These are phyloP conservation scores for Dryas drummondii DNA, from an alignment of 306 rosid species.

Conservation along the genomic window DNA sequence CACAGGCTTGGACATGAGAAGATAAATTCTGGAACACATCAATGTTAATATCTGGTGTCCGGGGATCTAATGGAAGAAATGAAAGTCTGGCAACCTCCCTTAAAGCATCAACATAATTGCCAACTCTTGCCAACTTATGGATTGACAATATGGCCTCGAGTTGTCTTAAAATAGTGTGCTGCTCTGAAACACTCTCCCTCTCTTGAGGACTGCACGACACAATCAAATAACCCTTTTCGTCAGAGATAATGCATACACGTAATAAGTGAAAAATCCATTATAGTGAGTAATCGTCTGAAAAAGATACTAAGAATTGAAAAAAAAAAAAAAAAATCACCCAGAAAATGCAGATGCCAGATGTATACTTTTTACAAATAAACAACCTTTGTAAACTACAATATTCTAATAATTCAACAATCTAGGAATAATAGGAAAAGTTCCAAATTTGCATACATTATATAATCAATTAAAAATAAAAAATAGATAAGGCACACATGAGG, in stretches of 20 bases:
- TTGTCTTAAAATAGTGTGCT: constrained; percentile 87
- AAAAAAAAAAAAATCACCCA: not conserved
- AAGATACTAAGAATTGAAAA: not conserved
- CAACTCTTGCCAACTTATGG: constrained; percentile 82
- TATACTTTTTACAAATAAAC: not conserved
- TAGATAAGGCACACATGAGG: not conserved
- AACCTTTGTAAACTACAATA: not conserved
- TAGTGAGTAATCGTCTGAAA: not conserved
- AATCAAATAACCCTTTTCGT: constrained; percentile 17
- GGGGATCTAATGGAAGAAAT: constrained; percentile 89
- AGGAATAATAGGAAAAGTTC: not conserved
- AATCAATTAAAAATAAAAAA: not conserved
- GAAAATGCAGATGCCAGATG: not conserved
- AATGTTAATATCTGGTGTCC: constrained; percentile 61
- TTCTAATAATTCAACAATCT: not conserved
- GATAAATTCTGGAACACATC: constrained; percentile 75
- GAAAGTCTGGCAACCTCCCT: constrained; percentile 93
- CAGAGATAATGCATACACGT: not conserved
- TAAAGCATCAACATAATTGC: constrained; percentile 68
- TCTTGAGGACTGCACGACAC: constrained; percentile 73
- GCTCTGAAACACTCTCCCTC: constrained; percentile 77
- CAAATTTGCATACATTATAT: not conserved
- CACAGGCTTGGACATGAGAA: constrained; percentile 89
- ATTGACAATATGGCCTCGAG: constrained; percentile 84
- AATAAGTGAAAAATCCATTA: not conserved